These are phyloP conservation scores for Penicillium sp. DNA, from an alignment of 2,329 filamentous ascomycete species.

Conservation along the genomic window DNA sequence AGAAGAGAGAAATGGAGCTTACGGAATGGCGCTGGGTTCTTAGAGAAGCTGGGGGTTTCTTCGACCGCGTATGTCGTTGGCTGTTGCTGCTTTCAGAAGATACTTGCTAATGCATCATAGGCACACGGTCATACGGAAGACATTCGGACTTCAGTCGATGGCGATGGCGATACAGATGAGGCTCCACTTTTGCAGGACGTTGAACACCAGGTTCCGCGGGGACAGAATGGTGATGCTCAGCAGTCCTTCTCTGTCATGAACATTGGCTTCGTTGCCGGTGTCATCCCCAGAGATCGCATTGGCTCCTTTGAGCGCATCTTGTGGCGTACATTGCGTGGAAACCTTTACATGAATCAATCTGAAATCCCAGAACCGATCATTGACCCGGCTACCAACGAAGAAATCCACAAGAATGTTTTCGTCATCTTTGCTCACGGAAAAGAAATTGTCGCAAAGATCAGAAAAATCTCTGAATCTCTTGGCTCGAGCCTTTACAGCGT, in stretches of 20 bases:
- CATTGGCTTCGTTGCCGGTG: slow-evolving; percentile 96
- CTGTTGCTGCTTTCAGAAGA: neutral
- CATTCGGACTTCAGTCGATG: slow-evolving; percentile 79
- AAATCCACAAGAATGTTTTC: slow-evolving; percentile 95
- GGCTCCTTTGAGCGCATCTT: slow-evolving; percentile 95
- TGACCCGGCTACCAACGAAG: slow-evolving; percentile 88
- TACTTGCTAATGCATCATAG: slow-evolving; percentile 24
- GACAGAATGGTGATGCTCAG: slow-evolving; percentile 58
- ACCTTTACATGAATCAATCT: slow-evolving; percentile 99
- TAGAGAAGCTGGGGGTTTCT: slow-evolving; percentile 93
- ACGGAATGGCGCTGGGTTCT: slow-evolving; percentile 99
- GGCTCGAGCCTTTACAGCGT: slow-evolving; percentile 94
- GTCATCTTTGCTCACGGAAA: slow-evolving; percentile 99
- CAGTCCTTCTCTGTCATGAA: slow-evolving; percentile 96
- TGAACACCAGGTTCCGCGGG: slow-evolving; percentile 67
- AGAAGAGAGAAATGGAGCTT: slow-evolving; percentile 94
- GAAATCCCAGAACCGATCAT: slow-evolving; percentile 93
- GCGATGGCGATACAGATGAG: slow-evolving; percentile 68
- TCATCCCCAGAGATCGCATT: slow-evolving; percentile 88
- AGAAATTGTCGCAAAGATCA: slow-evolving; percentile 96
- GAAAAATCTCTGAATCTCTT: slow-evolving; percentile 97
- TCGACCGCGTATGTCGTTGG: slow-evolving; percentile 61
- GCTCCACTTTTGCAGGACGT: slow-evolving; percentile 90
- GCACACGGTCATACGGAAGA: slow-evolving; percentile 96
- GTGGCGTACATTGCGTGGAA: slow-evolving; percentile 94